phyloP scores from a whole-genome alignment of 768 basidiomycete species.

The Boletellus ananas region DNA sequence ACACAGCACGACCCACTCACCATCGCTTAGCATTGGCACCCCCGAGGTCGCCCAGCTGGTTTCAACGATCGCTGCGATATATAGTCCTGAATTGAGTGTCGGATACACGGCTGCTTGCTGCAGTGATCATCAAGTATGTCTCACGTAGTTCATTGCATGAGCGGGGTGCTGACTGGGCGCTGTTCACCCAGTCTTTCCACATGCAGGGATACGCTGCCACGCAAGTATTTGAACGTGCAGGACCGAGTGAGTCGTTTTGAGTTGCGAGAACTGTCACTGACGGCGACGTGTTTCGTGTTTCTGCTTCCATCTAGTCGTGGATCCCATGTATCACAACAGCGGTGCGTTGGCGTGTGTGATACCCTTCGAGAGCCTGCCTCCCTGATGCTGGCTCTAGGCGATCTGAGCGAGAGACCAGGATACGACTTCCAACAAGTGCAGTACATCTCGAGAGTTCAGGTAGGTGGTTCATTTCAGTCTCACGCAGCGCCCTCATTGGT shows the following conservation, averaged over 20 bases:
- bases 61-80: constrained; percentile 69
- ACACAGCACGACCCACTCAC: neutral
- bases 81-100: constrained; percentile 74
- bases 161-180: neutral
- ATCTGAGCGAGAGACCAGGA: constrained; percentile 72
- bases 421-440: constrained; percentile 82
- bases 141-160: neutral
- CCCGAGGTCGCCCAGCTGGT: constrained; percentile 74
- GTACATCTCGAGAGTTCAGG: constrained; percentile 86
- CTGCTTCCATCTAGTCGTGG: constrained; percentile 50
- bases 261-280: neutral
- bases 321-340: constrained; percentile 88
- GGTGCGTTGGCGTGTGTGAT: constrained; percentile 36
- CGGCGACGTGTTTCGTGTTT: neutral
- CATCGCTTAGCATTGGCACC: constrained; percentile 61
- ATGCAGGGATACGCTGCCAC: constrained; percentile 82
- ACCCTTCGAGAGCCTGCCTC: neutral
- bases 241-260: constrained; percentile 46
- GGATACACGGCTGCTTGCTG: constrained; percentile 79
- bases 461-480: constrained; percentile 26
- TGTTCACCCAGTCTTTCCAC: constrained; percentile 59
- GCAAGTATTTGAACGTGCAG: constrained; percentile 85
- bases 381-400: constrained; percentile 41
- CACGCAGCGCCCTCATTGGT: neutral
- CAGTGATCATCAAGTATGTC: constrained; percentile 78